Evolutionary conservation across 2,329 filamentous ascomycete species (phyloP), one percentile per base, ranked within the genome.

Genomic region (Pseudogymnoascus sp.): DNA sequence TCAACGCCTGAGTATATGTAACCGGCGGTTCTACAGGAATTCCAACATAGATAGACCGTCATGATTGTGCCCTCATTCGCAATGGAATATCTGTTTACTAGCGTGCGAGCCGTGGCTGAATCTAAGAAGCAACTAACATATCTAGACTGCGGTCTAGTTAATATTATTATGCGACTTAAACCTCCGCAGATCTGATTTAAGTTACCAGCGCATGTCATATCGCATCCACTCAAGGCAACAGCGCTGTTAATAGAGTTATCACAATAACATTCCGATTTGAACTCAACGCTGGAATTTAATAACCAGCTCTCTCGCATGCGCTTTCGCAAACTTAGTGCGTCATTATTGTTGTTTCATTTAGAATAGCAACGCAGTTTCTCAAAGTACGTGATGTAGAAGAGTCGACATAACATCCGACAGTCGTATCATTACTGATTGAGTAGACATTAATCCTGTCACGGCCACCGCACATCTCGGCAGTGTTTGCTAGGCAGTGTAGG

Each of bases 141-240:
- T 40, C 37, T 40, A 40, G 37, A 40, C 37, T 40, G n/a, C 37
- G 7, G 47, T 31, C 47, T 25, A 14, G 28, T 28, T 16, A 53
- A 65, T 8, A 64, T n/a, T 11, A 59, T 63, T 18, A 66, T 62
- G 16, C 64, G 63, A 25, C 25, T 42, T 31, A 16, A 59, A 35
- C 63, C 64, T 16, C 65, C 65, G 38, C 62, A 66, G 31, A 56
- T 61, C 47, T 66, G 33, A 11, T 28, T 10, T 6, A 10, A 31
- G 35, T 66, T 59, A 4, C 63, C 59, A 18, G 35, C 59, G 60
- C 65, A 66, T 25, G 21, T 12, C 65, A 66, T 65, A 23, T 60
- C 60, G 37, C 65, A 66, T 7, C 63, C 44, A 16, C 18, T 59
- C 14, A 10, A 16, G 12, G 60, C 60, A 18, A 40, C 35, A 31